Evolutionary conservation across 2,329 filamentous ascomycete species (phyloP).

Genomic region (Phialemoniopsis sp.): DNA sequence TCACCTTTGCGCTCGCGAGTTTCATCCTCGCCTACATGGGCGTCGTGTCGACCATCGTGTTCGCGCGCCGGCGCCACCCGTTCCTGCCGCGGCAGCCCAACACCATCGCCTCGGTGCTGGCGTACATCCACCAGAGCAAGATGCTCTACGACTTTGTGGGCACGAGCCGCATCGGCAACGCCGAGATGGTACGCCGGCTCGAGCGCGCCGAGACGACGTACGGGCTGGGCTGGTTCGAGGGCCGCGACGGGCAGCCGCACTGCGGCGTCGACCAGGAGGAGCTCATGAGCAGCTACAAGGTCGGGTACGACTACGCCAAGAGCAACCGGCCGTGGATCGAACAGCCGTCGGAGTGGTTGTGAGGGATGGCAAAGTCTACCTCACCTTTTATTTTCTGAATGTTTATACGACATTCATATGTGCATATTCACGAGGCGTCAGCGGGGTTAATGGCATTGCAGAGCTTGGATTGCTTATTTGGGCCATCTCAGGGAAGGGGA

Average conservation of each 20-base stretch:
- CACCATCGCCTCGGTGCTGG: constrained; percentile 71
- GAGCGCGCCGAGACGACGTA: constrained; percentile 52
- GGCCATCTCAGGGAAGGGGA: no score
- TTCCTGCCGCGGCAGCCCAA: constrained; percentile 76
- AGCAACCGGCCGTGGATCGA: constrained; percentile 48
- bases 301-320: constrained; percentile 48
- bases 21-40: constrained; percentile 65
- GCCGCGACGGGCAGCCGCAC: constrained; percentile 68
- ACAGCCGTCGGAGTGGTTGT: constrained; percentile 29
- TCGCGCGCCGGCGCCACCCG: constrained; percentile 58
- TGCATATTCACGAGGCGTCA: no score
- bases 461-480: no score
- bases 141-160: constrained; percentile 75
- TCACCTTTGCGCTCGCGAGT: constrained; percentile 57
- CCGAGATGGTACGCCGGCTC: constrained; percentile 58
- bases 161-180: constrained; percentile 58
- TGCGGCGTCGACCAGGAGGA: constrained; percentile 77
- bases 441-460: no score
- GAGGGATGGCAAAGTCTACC: not conserved
- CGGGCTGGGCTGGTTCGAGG: constrained; percentile 72
- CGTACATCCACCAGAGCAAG: constrained; percentile 75
- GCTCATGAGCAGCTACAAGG: constrained; percentile 60
- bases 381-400: not conserved
- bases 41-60: constrained; percentile 54
- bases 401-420: no score